Percentiles rank a stretch among this genome's conserved stretches.
Evolutionary conservation across 1,139 yeast species (phyloP).

Genomic region (Pichia cactophila): DNA sequence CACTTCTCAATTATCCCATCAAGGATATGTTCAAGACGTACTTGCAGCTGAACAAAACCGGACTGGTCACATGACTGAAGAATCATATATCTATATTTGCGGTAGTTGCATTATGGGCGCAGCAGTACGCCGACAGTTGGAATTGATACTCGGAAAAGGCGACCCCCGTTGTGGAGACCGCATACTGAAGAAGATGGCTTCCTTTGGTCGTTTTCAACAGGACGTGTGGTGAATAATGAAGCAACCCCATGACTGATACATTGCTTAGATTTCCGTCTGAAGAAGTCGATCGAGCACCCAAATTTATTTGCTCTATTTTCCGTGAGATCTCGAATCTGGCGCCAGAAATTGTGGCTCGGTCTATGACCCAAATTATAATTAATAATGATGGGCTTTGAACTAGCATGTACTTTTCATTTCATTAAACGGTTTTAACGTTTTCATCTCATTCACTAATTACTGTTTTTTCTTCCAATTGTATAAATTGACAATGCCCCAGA

Average conservation of each 20-base stretch:
- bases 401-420: background rate
- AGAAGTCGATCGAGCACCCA: too few species aligned
- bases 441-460: too few species aligned
- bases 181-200: background rate
- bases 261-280: background rate
- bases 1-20: background rate
- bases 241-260: background rate
- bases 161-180: background rate
- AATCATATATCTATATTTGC: conserved; percentile 68
- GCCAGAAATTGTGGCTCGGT: background rate
- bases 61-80: conserved; percentile 8
- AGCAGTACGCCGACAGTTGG: conserved; percentile 71
- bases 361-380: background rate
- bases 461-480: too few species aligned
- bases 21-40: conserved; percentile 54
- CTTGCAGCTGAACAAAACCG: conserved; percentile 37
- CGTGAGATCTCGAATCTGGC: too few species aligned
- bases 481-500: background rate
- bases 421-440: background rate
- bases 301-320: too few species aligned
- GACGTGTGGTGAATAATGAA: background rate
- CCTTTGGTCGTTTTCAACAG: background rate
- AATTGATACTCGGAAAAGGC: conserved; percentile 42
- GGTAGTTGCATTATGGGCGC: conserved; percentile 97
- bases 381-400: background rate